Evolutionary conservation across 2,329 filamentous ascomycete genomes (phyloP).

Genomic region (Fusarium fracticaudum): DNA sequence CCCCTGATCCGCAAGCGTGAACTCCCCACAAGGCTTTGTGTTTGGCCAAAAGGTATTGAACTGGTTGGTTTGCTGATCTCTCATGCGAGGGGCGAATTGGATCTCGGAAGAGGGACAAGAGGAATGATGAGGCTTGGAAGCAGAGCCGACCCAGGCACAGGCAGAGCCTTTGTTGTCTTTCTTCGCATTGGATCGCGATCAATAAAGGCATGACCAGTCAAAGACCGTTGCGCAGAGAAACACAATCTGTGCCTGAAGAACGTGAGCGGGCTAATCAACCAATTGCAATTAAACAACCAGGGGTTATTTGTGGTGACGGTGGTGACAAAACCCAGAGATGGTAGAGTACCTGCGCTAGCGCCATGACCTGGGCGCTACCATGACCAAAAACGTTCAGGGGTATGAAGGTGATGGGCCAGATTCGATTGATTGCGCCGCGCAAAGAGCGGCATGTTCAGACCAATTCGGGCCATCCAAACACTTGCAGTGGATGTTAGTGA

Average conservation of each 20-base stretch:
- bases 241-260: constrained; percentile 27
- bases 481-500: constrained; percentile 1
- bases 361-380: constrained; percentile 12
- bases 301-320: constrained; percentile 32
- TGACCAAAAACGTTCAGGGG: constrained; percentile 16
- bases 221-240: constrained; percentile 3
- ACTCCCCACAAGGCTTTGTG: constrained; percentile 24
- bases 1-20: constrained; percentile 27
- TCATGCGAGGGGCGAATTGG: constrained; percentile 3
- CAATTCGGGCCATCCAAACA: neutral
- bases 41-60: neutral
- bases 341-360: constrained; percentile 36
- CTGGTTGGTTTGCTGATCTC: constrained; percentile 7
- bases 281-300: constrained; percentile 15
- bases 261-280: constrained; percentile 6
- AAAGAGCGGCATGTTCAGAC: constrained; percentile 10
- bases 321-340: constrained; percentile 24
- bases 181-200: constrained; percentile 3
- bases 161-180: neutral
- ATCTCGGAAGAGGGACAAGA: neutral
- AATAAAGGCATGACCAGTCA: constrained; percentile 9
- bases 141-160: neutral
- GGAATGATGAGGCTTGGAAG: constrained; percentile 25
- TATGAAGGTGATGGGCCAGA: neutral
- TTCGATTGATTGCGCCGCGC: constrained; percentile 19